These are phyloP conservation scores for Orobanche coerulescens DNA, from an alignment of 257 asterid species.

Conservation along the genomic window DNA sequence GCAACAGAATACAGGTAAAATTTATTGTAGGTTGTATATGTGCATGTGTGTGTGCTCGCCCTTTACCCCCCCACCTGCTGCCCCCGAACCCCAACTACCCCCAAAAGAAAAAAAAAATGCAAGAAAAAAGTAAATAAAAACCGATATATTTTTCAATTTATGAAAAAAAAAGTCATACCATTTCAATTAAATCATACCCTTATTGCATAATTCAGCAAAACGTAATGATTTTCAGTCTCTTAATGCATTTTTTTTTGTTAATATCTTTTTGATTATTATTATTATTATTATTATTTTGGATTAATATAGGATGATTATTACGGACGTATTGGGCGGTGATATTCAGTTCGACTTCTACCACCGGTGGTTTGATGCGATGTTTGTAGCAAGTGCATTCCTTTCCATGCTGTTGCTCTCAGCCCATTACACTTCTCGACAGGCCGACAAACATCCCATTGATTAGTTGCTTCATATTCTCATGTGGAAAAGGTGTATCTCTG, in stretches of 20 bases:
- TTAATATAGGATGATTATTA: slow-evolving; percentile 87
- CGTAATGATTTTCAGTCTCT: no score
- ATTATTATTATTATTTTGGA: neutral
- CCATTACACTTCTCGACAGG: slow-evolving; percentile 87
- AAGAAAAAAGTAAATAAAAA: no score
- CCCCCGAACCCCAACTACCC: no score
- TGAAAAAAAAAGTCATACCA: neutral
- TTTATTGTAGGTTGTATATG: neutral
- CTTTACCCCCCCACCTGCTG: no score
- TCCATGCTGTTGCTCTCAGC: slow-evolving; percentile 89
- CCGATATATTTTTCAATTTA: neutral
- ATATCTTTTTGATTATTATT: no score
- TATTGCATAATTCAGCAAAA: neutral
- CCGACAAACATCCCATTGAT: slow-evolving; percentile 92
- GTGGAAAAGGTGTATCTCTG: neutral
- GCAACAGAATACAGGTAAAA: slow-evolving; percentile 84
- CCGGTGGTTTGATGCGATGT: slow-evolving; percentile 94
- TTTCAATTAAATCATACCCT: neutral
- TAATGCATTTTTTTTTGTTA: neutral
- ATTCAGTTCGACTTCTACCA: slow-evolving; percentile 94
- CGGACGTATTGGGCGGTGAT: slow-evolving; percentile 93
- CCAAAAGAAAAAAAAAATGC: no score
- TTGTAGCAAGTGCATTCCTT: slow-evolving; percentile 91
- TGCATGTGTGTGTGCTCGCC: no score
- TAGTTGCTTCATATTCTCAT: slow-evolving; percentile 16